Percentiles rank a stretch among this genome's conserved stretches.
Evolutionary conservation across 2,329 filamentous ascomycete genomes (phyloP).

Genomic region (Scedosporium apiospermum): DNA sequence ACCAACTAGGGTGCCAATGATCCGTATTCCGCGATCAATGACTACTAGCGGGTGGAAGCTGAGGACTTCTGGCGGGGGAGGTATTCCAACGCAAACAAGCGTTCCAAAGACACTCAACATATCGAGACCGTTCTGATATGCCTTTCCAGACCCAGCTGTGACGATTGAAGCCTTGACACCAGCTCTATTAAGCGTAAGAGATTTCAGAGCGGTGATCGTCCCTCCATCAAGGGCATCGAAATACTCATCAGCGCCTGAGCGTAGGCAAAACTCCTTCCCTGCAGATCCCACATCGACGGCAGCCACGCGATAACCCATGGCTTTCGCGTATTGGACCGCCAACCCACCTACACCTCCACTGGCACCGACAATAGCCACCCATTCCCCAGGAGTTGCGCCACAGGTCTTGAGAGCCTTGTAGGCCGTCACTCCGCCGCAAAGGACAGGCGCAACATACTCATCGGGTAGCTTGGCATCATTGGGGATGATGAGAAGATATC

Average conservation of each 20-base stretch:
- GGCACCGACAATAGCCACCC: constrained; percentile 26
- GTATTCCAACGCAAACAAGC: constrained; percentile 28
- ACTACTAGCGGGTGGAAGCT: constrained; percentile 24
- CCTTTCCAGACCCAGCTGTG: constrained; percentile 17
- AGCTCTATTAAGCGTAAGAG: constrained; percentile 14
- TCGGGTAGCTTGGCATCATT: constrained; percentile 17
- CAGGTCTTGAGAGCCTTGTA: constrained; percentile 29
- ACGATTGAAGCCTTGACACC: constrained; percentile 20
- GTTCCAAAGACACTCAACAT: constrained; percentile 27
- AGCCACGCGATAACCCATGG: constrained; percentile 31
- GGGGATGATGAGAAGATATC: constrained; percentile 20
- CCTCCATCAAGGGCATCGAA: constrained; percentile 21
- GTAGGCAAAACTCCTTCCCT: constrained; percentile 19
- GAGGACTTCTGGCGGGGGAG: constrained; percentile 16
- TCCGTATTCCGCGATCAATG: constrained; percentile 23
- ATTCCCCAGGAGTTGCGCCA: constrained; percentile 21
- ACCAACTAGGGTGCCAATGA: constrained; percentile 26
- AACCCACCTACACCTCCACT: constrained; percentile 30
- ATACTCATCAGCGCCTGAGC: constrained; percentile 26
- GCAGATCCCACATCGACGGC: constrained; percentile 25
- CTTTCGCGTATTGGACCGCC: constrained; percentile 26
- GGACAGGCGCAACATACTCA: constrained; percentile 27
- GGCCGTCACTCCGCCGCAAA: constrained; percentile 33
- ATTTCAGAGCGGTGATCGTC: constrained; percentile 15
- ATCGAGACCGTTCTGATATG: constrained; percentile 24